Evolutionary conservation across 2,329 filamentous ascomycete species (phyloP).

Genomic region (Neoscytalidium dimidiatum): DNA sequence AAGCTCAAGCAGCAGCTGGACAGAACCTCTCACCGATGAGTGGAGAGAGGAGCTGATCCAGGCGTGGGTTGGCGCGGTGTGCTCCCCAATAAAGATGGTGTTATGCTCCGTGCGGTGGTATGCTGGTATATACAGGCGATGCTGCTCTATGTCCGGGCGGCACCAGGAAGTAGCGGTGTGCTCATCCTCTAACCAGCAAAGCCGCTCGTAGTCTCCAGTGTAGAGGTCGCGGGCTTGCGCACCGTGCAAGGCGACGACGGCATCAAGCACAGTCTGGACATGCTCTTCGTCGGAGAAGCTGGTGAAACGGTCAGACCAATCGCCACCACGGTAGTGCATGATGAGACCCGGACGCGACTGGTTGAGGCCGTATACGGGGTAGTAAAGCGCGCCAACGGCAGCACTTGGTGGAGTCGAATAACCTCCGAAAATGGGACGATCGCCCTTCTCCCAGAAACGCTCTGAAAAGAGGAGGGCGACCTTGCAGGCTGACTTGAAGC

Average conservation of each 20-base stretch:
- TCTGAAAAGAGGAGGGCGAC: background rate
- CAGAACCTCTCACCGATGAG: background rate
- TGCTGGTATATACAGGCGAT: conserved; percentile 1
- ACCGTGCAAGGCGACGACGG: background rate
- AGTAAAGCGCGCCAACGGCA: background rate
- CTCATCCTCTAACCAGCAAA: background rate
- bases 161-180: background rate
- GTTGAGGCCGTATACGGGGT: conserved; percentile 6
- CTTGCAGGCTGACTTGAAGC: conserved; percentile 10
- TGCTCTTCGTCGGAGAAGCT: conserved; percentile 13
- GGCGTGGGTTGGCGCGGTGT: background rate
- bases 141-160: conserved; percentile 5
- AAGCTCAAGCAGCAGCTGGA: conserved; percentile 3
- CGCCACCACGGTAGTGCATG: conserved; percentile 9
- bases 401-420: background rate
- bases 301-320: conserved; percentile 4
- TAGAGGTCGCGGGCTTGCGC: background rate
- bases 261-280: background rate
- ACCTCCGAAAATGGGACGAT: background rate
- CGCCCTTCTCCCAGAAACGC: background rate
- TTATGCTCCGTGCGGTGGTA: background rate
- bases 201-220: background rate
- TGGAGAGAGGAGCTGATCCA: conserved; percentile 5
- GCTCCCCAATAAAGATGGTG: conserved; percentile 1
- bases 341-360: background rate